Percentiles rank a stretch among this genome's conserved stretches.
phyloP scores from a whole-genome alignment of 495 filamentous ascomycete species.

The Penicillium macrosclerotiorum region DNA sequence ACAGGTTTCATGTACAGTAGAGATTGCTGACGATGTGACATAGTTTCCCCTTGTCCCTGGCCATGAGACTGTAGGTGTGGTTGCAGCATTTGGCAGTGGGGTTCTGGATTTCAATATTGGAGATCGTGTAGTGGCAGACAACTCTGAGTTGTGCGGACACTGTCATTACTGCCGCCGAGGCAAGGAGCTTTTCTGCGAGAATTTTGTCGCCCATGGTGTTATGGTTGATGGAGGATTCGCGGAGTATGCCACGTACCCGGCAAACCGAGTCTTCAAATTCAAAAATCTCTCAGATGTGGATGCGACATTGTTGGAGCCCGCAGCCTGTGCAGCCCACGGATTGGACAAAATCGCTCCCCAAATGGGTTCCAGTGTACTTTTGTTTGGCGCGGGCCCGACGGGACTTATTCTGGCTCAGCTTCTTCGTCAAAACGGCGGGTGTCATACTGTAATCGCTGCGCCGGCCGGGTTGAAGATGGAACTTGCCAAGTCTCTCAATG shows the following conservation, averaged over 20 bases:
- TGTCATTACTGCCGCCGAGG: constrained; percentile 75
- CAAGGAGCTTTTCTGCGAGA: constrained; percentile 65
- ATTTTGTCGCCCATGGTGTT: constrained; percentile 66
- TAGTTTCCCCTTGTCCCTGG: constrained; percentile 61
- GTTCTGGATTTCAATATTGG: constrained; percentile 64
- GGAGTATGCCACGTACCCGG: constrained; percentile 59
- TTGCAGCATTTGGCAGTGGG: constrained; percentile 53
- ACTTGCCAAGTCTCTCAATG: constrained; percentile 63
- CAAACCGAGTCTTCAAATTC: constrained; percentile 67
- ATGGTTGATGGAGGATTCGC: constrained; percentile 67
- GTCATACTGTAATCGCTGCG: constrained; percentile 63
- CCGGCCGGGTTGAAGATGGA: constrained; percentile 69
- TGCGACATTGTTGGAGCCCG: constrained; percentile 71
- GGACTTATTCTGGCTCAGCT: constrained; percentile 63
- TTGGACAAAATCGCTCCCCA: constrained; percentile 70
- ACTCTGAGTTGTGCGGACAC: constrained; percentile 62
- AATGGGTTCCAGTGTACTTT: constrained; percentile 63
- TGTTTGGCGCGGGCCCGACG: constrained; percentile 68
- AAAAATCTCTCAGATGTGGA: constrained; percentile 67
- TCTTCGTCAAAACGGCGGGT: constrained; percentile 62
- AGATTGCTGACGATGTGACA: too few species aligned
- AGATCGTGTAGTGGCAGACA: constrained; percentile 59
- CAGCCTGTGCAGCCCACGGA: constrained; percentile 68
- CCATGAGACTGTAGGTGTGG: constrained; percentile 50
- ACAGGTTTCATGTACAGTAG: too few species aligned